phyloP scores from a whole-genome alignment of 2,329 filamentous ascomycete species.

The Lithohypha guttulata region DNA sequence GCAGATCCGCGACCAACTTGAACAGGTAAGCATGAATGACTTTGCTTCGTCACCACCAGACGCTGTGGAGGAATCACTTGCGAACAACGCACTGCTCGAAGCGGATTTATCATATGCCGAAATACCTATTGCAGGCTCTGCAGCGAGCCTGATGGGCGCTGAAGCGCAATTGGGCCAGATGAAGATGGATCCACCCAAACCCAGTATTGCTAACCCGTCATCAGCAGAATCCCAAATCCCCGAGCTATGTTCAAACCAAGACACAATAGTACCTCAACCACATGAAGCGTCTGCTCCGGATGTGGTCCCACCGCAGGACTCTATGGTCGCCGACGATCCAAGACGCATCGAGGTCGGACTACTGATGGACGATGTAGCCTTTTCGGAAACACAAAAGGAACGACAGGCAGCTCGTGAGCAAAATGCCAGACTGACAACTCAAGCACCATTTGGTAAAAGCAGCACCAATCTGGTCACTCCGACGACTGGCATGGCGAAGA shows the following conservation, averaged over 20 bases:
- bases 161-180: conserved; percentile 38
- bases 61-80: neutral
- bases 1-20: conserved; percentile 20
- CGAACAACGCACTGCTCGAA: conserved; percentile 10
- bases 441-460: conserved; percentile 9
- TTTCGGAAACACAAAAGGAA: conserved; percentile 15
- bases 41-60: conserved; percentile 24
- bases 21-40: conserved; percentile 29
- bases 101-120: conserved; percentile 27
- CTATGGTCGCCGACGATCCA: conserved; percentile 23
- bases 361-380: conserved; percentile 15
- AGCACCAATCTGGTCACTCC: neutral
- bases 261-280: no score
- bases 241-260: no score
- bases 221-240: conserved; percentile 25
- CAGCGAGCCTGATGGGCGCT: conserved; percentile 38
- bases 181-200: conserved; percentile 36
- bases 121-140: conserved; percentile 27
- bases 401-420: conserved; percentile 17
- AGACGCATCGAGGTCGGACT: conserved; percentile 31
- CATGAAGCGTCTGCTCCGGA: no score
- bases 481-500: conserved; percentile 3
- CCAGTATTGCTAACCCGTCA: conserved; percentile 24
- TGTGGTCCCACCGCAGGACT: conserved; percentile 14
- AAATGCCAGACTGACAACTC: conserved; percentile 16